A percentile compares a stretch with the other conserved stretches of the same genome.
phyloP scores from a whole-genome alignment of 2,329 filamentous ascomycete species.

The Alternaria gaisen region DNA sequence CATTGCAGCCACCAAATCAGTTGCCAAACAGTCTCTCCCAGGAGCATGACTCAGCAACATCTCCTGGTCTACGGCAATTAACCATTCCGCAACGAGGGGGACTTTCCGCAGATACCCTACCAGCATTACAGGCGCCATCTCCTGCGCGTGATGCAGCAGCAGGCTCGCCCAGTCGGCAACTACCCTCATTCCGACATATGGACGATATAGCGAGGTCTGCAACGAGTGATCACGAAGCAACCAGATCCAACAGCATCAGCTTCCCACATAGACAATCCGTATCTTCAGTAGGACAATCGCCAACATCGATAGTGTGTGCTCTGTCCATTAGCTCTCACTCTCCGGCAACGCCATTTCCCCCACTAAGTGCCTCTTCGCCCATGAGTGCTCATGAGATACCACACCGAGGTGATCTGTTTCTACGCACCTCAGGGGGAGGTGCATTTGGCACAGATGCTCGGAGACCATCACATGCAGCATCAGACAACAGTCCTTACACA shows the following conservation, averaged over 20 bases:
- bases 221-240: conserved; percentile 41
- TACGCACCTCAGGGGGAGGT: conserved; percentile 40
- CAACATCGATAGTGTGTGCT: conserved; percentile 44
- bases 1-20: conserved; percentile 23
- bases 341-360: conserved; percentile 42
- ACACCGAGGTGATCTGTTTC: conserved; percentile 41
- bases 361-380: conserved; percentile 45
- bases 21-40: conserved; percentile 32
- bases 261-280: conserved; percentile 48
- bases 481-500: conserved; percentile 45
- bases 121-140: conserved; percentile 47
- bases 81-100: conserved; percentile 45
- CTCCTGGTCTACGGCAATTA: conserved; percentile 41
- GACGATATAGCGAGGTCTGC: conserved; percentile 48
- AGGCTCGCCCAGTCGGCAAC: conserved; percentile 42
- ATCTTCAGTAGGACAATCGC: conserved; percentile 48
- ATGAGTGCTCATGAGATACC: conserved; percentile 41
- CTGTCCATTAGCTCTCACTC: conserved; percentile 47
- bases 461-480: conserved; percentile 49
- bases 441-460: conserved; percentile 40
- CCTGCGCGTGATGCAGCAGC: conserved; percentile 37
- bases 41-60: conserved; percentile 36
- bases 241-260: conserved; percentile 36
- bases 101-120: conserved; percentile 43
- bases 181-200: conserved; percentile 47